These are phyloP conservation scores for Zizania palustris DNA, from an alignment of 202 grass and related monocot species.

Conservation along the genomic window DNA sequence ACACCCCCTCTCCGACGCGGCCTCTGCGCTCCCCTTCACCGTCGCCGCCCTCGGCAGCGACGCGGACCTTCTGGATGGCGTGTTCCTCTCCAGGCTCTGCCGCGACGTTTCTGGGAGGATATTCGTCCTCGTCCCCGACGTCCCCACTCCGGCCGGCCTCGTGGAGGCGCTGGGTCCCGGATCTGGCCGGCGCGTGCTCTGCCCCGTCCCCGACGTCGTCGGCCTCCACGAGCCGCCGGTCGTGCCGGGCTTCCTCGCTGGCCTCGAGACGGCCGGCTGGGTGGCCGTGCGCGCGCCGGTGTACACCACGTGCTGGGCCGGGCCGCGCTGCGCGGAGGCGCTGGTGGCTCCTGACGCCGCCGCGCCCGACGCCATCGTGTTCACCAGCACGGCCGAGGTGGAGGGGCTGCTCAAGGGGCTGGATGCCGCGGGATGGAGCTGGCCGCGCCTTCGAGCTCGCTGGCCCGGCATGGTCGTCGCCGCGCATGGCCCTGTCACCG, in stretches of 20 bases:
- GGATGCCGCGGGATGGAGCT: slow-evolving; percentile 65
- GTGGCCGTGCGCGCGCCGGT: slow-evolving; percentile 52
- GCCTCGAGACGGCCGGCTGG: slow-evolving; percentile 63
- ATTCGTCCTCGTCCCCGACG: slow-evolving; percentile 56
- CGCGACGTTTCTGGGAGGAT: slow-evolving; percentile 26
- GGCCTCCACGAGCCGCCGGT: slow-evolving; percentile 70
- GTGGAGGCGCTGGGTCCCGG: slow-evolving; percentile 63
- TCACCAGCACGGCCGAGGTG: slow-evolving; percentile 88
- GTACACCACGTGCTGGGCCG: slow-evolving; percentile 72
- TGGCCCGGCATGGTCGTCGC: slow-evolving; percentile 74
- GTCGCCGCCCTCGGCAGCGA: slow-evolving; percentile 70
- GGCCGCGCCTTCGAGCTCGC: slow-evolving; percentile 48
- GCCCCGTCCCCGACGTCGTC: slow-evolving; percentile 67
- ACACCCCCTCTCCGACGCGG: slow-evolving; percentile 34
- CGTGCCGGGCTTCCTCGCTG: slow-evolving; percentile 60
- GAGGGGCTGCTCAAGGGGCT: slow-evolving; percentile 84
- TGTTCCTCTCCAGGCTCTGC: slow-evolving; percentile 57
- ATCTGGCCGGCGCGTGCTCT: slow-evolving; percentile 58
- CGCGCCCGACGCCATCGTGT: slow-evolving; percentile 72
- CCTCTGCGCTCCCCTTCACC: slow-evolving; percentile 49
- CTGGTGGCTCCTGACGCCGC: slow-evolving; percentile 50
- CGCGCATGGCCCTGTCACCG: slow-evolving; percentile 76
- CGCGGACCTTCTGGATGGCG: slow-evolving; percentile 60
- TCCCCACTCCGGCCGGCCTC: slow-evolving; percentile 57
- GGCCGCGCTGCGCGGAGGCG: slow-evolving; percentile 48